Percentiles rank a stretch among this genome's conserved stretches.
These are phyloP conservation scores for Salix caprea DNA, from an alignment of 345 rosid genomes.

Conservation along the genomic window DNA sequence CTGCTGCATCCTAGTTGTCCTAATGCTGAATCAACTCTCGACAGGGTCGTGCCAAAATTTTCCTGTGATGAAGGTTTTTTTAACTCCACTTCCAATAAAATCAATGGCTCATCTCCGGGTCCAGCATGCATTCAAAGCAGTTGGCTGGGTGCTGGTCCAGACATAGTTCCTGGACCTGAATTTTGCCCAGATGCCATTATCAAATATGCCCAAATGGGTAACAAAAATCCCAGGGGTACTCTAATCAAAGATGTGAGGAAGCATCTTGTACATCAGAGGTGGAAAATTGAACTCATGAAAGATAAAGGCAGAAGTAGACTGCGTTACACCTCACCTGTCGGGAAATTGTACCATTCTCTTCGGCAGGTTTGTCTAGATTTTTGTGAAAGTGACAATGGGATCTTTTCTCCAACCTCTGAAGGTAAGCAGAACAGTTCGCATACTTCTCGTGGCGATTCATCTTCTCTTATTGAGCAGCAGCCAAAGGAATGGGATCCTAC, in stretches of 20 bases:
- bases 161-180: constrained; percentile 44
- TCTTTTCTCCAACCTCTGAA: background rate
- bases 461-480: constrained; percentile 4
- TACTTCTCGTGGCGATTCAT: constrained; percentile 7
- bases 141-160: constrained; percentile 43
- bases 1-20: background rate
- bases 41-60: constrained; percentile 20
- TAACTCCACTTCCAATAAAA: constrained; percentile 15
- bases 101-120: background rate
- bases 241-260: constrained; percentile 28
- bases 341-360: constrained; percentile 52
- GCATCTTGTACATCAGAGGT: constrained; percentile 53
- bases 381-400: background rate
- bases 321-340: constrained; percentile 62
- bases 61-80: constrained; percentile 16
- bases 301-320: constrained; percentile 14
- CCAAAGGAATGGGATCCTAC: constrained; percentile 1
- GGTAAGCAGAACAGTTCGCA: constrained; percentile 11
- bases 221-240: background rate
- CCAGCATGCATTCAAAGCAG: constrained; percentile 2
- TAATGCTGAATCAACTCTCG: constrained; percentile 1
- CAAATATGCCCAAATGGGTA: constrained; percentile 23
- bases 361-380: constrained; percentile 39
- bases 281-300: constrained; percentile 45
- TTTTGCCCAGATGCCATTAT: constrained; percentile 47